These are phyloP conservation scores for Infundibulicybe gibba DNA, from an alignment of 768 basidiomycete genomes.

Conservation along the genomic window DNA sequence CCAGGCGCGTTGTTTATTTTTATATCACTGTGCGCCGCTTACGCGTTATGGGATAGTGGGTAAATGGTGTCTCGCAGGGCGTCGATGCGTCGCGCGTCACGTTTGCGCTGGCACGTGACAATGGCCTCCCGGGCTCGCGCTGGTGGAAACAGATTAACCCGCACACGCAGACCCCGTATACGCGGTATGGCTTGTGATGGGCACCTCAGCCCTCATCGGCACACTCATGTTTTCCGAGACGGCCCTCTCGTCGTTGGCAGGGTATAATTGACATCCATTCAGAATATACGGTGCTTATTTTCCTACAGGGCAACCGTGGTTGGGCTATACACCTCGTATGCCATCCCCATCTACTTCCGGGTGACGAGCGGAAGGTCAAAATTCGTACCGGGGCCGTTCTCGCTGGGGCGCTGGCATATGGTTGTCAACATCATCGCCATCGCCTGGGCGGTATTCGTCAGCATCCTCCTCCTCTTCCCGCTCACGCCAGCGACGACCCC, in stretches of 20 bases:
- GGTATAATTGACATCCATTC: constrained; percentile 14
- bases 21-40: not conserved
- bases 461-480: constrained; percentile 29
- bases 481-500: constrained; percentile 12
- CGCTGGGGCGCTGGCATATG: constrained; percentile 23
- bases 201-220: constrained; percentile 23
- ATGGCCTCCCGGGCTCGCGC: constrained; percentile 32
- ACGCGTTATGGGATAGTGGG: constrained; percentile 32
- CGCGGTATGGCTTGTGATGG: constrained; percentile 36
- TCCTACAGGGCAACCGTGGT: constrained; percentile 24
- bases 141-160: constrained; percentile 31
- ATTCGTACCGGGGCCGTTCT: constrained; percentile 30
- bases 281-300: not conserved
- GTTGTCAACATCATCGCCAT: constrained; percentile 24
- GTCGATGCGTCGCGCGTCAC: constrained; percentile 65
- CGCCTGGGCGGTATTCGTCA: constrained; percentile 28
- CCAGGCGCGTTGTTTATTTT: constrained; percentile 4
- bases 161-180: constrained; percentile 28
- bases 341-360: constrained; percentile 30
- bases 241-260: constrained; percentile 28
- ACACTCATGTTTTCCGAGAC: constrained; percentile 26
- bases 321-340: constrained; percentile 32
- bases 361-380: constrained; percentile 28
- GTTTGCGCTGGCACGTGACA: constrained; percentile 53
- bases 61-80: constrained; percentile 61